Evolutionary conservation across 192 early-diverging fungal species (phyloP).

Genomic region (Oehlia diaphana): DNA sequence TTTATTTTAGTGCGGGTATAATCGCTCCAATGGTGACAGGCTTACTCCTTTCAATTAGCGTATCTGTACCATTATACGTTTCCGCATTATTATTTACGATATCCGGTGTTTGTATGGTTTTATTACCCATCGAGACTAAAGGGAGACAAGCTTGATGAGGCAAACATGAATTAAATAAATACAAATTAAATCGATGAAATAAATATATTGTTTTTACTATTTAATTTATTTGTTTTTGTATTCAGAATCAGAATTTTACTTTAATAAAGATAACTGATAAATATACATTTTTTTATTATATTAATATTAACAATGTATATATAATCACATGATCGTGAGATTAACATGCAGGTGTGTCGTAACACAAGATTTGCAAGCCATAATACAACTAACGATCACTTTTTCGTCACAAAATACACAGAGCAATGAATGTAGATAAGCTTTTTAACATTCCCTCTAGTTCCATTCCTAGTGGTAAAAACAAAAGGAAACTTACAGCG

Average conservation of each 20-base stretch:
- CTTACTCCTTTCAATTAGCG: slow-evolving; percentile 55
- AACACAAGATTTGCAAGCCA: no score
- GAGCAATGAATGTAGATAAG: slow-evolving; percentile 27
- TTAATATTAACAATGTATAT: no score
- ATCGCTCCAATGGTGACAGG: slow-evolving; percentile 75
- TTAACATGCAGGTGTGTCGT: no score
- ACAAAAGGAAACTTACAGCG: slow-evolving; percentile 51
- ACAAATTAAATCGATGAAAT: no score
- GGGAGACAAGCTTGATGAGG: slow-evolving; percentile 34
- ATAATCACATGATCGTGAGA: no score
- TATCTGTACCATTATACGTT: slow-evolving; percentile 65
- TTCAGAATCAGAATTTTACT: no score
- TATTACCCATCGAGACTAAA: slow-evolving; percentile 72
- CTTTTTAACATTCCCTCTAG: slow-evolving; percentile 26
- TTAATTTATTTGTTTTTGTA: no score
- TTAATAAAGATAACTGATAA: no score
- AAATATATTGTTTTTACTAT: no score
- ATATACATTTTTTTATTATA: no score
- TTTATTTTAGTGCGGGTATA: slow-evolving; percentile 57
- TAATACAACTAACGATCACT: no score
- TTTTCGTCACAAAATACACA: neutral
- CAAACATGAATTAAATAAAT: neutral
- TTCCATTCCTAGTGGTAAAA: slow-evolving; percentile 45
- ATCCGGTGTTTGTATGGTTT: slow-evolving; percentile 62
- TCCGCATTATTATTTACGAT: slow-evolving; percentile 57